Conservation (phyloP, 495 filamentous ascomycete species). For the Aspergillus wentii region DNA sequence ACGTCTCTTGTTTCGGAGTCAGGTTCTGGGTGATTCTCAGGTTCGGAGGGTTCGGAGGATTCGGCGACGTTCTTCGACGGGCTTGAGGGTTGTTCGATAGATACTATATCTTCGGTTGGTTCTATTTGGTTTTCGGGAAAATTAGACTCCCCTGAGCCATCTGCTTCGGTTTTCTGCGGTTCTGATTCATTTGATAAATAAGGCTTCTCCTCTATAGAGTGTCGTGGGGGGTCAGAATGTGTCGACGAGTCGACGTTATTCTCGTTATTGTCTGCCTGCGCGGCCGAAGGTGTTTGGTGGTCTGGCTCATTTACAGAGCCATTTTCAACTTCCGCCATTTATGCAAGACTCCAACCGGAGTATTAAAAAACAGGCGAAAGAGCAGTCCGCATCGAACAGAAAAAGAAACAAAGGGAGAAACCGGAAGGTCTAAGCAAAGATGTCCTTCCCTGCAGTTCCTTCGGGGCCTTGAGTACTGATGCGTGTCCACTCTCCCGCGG, state of each 20-base stretch:
- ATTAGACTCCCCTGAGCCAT: slow-evolving; percentile 12
- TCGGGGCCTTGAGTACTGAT: slow-evolving; percentile 10
- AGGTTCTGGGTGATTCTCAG: slow-evolving; percentile 11
- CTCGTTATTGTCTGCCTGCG: slow-evolving; percentile 30
- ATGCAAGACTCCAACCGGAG: slow-evolving; percentile 34
- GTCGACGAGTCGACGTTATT: slow-evolving; percentile 26
- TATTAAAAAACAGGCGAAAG: slow-evolving; percentile 18
- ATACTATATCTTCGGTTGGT: slow-evolving; percentile 8
- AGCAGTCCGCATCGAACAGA: slow-evolving; percentile 30
- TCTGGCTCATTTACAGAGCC: slow-evolving; percentile 29
- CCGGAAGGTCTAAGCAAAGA: slow-evolving; percentile 2
- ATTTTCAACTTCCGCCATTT: slow-evolving; percentile 43
- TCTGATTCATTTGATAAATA: slow-evolving; percentile 21
- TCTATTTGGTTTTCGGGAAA: slow-evolving; percentile 11
- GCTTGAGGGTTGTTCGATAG: slow-evolving; percentile 14
- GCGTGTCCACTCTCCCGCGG: slow-evolving; percentile 21
- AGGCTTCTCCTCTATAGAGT: slow-evolving; percentile 28
- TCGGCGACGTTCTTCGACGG: slow-evolving; percentile 17
- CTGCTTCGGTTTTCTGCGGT: slow-evolving; percentile 24
- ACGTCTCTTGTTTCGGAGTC: slow-evolving; percentile 10
- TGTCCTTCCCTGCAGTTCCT: neutral
- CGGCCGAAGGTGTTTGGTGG: slow-evolving; percentile 21
- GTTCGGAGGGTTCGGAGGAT: slow-evolving; percentile 13
- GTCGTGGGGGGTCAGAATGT: slow-evolving; percentile 21
- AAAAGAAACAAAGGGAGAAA: slow-evolving; percentile 15